phyloP scores from a whole-genome alignment of 805 yeast genomes.

The Hanseniaspora occidentalis region DNA sequence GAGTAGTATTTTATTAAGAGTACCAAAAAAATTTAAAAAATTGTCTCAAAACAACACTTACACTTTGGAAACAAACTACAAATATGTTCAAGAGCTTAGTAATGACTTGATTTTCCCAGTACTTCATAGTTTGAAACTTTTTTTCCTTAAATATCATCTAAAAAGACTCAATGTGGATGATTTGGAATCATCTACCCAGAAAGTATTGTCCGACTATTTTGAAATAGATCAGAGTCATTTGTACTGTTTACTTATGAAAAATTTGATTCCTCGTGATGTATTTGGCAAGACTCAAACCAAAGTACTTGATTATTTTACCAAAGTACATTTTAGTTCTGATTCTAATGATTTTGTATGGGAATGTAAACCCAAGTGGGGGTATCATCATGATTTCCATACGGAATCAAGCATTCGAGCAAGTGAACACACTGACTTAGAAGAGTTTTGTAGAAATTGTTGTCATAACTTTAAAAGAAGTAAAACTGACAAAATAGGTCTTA shows the following conservation, averaged over 20 bases:
- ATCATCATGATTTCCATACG: not conserved
- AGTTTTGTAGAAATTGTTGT: constrained; percentile 21
- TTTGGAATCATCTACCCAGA: not conserved
- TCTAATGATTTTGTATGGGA: constrained; percentile 12
- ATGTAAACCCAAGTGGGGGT: constrained; percentile 24
- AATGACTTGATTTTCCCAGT: too few relatives aligned
- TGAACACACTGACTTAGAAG: constrained; percentile 3
- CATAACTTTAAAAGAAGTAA: constrained; percentile 15
- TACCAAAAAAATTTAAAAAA: constrained; percentile 13
- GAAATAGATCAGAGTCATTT: too few relatives aligned
- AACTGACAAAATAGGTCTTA: not conserved
- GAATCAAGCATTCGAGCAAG: not conserved
- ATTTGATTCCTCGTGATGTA: too few relatives aligned
- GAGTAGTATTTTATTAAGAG: constrained; percentile 16
- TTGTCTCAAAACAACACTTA: constrained; percentile 14
- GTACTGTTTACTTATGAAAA: too few relatives aligned
- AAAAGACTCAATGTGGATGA: not conserved
- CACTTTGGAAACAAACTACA: constrained; percentile 11
- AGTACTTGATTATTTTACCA: constrained; percentile 17
- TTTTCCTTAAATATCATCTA: not conserved
- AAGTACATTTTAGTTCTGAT: constrained; percentile 7
- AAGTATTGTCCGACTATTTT: too few relatives aligned
- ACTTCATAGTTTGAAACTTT: constrained; percentile 5
- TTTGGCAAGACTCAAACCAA: too few relatives aligned
- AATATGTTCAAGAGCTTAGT: constrained; percentile 8